Evolutionary conservation across 257 asterid genomes (phyloP), one percentile per base, ranked within the genome.

Genomic region (Scutellaria baicalensis): DNA sequence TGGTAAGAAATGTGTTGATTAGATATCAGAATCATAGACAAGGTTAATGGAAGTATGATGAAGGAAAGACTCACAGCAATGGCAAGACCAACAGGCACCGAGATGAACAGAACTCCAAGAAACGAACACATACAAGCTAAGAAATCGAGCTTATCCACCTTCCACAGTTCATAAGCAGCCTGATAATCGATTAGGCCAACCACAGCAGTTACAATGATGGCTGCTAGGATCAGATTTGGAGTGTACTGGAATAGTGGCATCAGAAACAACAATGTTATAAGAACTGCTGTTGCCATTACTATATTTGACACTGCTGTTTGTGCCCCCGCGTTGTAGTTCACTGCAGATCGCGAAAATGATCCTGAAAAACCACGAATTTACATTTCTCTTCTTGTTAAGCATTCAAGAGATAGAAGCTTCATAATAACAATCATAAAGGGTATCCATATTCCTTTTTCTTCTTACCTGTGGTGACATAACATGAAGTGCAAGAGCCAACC

Each of bases 301-400:
- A 91, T 69, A 70, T 93, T 93, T 13, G 99, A 93, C 65, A 88
- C 88, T 17, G 82, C 95, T 0, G 95, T 83, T 71, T 84, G 79
- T 57, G 96, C 97, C 76, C 99, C 97, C 4, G 97, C 95, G 1
- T 90, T 93, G 68, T 87, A 89, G 51, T 93, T 93, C 65, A 93
- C 92, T 1, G 98, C 98, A 27, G 98, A 93, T 36, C 98, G 82
- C 0, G 98, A 93, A 84, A 93, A 93, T 23, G 98, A 90, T 8
- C 98, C 98, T 93, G 66, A 17, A 70, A 57, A 60, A 39, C 4
- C 6, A 58, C 18, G 4, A n/a, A n/a, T n/a, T n/a, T n/a, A n/a
- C n/a, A n/a, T n/a, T n/a, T n/a, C 9, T 35, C 47, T 35, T 64
- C 65, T 23, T 0, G 20, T 43, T 12, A 48, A 54, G 14, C 6